A percentile compares a stretch with the other conserved stretches of the same genome.
Evolutionary conservation across 345 rosid species (phyloP).

Genomic region (Turritis glabra): DNA sequence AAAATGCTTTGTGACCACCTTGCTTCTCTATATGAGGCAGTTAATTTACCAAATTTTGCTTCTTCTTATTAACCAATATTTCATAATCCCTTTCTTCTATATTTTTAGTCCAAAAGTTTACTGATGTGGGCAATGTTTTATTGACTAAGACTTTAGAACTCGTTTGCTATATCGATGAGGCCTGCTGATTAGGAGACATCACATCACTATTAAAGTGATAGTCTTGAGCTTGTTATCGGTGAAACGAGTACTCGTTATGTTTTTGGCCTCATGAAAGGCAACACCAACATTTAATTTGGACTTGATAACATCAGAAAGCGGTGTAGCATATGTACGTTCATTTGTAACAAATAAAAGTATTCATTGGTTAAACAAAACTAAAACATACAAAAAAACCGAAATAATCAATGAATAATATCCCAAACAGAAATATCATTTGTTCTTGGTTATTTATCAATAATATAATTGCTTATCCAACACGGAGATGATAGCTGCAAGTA

Average conservation of each 20-base stretch:
- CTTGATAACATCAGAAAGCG: not conserved
- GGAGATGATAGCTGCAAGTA: constrained; percentile 13
- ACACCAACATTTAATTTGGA: not conserved
- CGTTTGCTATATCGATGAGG: not conserved
- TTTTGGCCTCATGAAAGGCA: not conserved
- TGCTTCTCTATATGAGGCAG: too few species aligned
- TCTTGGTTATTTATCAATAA: not conserved
- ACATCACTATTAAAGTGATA: not conserved
- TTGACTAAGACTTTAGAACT: not conserved
- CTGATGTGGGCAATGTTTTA: not conserved
- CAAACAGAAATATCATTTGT: too few species aligned
- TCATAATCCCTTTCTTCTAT: too few species aligned
- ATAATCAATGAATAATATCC: not conserved
- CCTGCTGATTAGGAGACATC: not conserved
- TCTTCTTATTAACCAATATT: too few species aligned
- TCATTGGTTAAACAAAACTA: not conserved
- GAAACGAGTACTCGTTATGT: not conserved
- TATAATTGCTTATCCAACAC: constrained; percentile 6
- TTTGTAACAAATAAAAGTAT: not conserved
- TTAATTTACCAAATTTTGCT: too few species aligned
- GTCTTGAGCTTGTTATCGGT: not conserved
- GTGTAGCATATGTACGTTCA: constrained; percentile 1
- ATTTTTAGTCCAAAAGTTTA: not conserved
- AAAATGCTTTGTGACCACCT: too few species aligned
- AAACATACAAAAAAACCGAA: not conserved